phyloP scores from a whole-genome alignment of 352 stramenopile species.

The Pythium brachiatum region DNA sequence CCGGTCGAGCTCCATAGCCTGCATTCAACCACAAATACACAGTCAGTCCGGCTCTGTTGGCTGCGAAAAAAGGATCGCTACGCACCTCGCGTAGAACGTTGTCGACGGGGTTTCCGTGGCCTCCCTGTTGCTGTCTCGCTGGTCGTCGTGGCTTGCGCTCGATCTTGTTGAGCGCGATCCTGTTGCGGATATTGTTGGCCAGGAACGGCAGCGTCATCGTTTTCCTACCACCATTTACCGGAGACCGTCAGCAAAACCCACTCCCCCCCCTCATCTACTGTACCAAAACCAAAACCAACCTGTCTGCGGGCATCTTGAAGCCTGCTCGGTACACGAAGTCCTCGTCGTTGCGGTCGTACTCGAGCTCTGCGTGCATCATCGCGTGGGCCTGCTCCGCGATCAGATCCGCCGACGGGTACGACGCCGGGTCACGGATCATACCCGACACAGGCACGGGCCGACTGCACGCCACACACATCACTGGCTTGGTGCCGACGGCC shows the following conservation, averaged over 20 bases:
- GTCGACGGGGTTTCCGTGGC: slow-evolving; percentile 49
- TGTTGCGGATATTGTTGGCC: slow-evolving; percentile 56
- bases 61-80: background rate
- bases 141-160: slow-evolving; percentile 60
- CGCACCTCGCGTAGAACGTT: slow-evolving; percentile 65
- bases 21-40: background rate
- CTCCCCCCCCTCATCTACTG: background rate
- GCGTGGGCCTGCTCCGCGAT: slow-evolving; percentile 31
- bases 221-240: slow-evolving; percentile 35
- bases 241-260: slow-evolving; percentile 2
- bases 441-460: slow-evolving; percentile 64
- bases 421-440: slow-evolving; percentile 48
- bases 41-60: background rate
- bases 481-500: slow-evolving; percentile 70
- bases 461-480: slow-evolving; percentile 84
- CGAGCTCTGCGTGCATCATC: slow-evolving; percentile 29
- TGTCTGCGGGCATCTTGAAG: slow-evolving; percentile 83
- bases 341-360: slow-evolving; percentile 64
- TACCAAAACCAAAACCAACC: slow-evolving; percentile 28
- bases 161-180: slow-evolving; percentile 70
- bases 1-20: slow-evolving; percentile 74
- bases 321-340: slow-evolving; percentile 78
- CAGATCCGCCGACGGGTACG: slow-evolving; percentile 40
- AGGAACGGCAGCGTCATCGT: slow-evolving; percentile 74
- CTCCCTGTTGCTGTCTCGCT: slow-evolving; percentile 30